Conservation (phyloP, 75 land plant genomes). For the Sequoia sempervirens region DNA sequence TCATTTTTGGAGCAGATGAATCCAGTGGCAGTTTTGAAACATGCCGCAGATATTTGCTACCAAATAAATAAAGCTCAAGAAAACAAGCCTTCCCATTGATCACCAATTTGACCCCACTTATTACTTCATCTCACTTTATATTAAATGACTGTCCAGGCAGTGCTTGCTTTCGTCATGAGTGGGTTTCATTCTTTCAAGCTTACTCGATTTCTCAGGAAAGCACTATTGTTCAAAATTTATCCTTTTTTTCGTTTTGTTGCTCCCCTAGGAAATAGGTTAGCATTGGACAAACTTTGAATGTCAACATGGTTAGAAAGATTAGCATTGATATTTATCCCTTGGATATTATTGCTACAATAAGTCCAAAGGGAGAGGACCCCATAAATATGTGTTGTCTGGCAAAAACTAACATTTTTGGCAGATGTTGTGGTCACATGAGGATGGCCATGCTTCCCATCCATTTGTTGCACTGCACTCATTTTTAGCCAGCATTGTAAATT, state of each 20-base stretch:
- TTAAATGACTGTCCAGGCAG: not conserved
- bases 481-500: not conserved
- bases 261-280: not conserved
- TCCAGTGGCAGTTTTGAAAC: not conserved
- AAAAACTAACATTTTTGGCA: not conserved
- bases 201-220: not conserved
- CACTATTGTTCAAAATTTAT: not conserved
- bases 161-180: not conserved
- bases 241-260: not conserved
- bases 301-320: not conserved
- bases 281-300: not conserved
- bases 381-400: not conserved
- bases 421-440: not conserved
- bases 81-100: not conserved
- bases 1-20: not conserved
- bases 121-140: not conserved
- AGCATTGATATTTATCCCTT: not conserved
- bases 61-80: not conserved
- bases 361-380: not conserved
- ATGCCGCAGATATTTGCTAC: not conserved
- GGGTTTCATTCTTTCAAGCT: not conserved
- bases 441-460: not conserved
- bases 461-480: too few species aligned
- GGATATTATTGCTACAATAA: too few species aligned
- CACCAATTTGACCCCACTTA: not conserved